phyloP scores from a whole-genome alignment of 371 early-diverging fungal genomes.

The Rhizopus sp. region DNA sequence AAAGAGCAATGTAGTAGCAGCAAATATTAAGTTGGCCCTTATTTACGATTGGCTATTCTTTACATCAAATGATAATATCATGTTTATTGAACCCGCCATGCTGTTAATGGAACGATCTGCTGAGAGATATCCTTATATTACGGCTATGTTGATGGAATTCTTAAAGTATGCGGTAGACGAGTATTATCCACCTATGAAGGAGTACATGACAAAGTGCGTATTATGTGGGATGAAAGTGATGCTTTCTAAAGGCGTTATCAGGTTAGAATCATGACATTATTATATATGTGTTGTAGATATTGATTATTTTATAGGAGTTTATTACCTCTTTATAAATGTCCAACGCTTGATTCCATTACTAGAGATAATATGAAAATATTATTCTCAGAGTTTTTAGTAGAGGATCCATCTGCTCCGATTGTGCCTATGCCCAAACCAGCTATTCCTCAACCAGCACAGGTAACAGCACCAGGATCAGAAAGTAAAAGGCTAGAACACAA shows the following conservation, averaged over 20 bases:
- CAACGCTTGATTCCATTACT: conserved; percentile 29
- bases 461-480: conserved; percentile 1
- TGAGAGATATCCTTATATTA: conserved; percentile 67
- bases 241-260: conserved; percentile 67
- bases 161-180: conserved; percentile 58
- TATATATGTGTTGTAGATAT: neutral
- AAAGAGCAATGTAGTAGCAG: conserved; percentile 53
- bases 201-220: conserved; percentile 53
- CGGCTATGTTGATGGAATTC: conserved; percentile 67
- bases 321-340: conserved; percentile 36
- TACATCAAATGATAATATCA: conserved; percentile 67
- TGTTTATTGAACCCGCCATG: conserved; percentile 81
- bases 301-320: conserved; percentile 27
- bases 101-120: conserved; percentile 72
- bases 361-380: conserved; percentile 29
- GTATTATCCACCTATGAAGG: conserved; percentile 58
- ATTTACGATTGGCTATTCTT: conserved; percentile 85
- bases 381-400: conserved; percentile 32
- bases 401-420: conserved; percentile 4
- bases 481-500: conserved; percentile 1
- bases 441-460: neutral
- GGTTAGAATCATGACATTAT: conserved; percentile 23
- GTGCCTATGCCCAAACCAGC: conserved; percentile 15
- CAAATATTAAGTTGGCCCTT: conserved; percentile 72
- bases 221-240: conserved; percentile 59